Evolutionary conservation across 2,329 filamentous ascomycete genomes (phyloP), one percentile per base, ranked within the genome.

Genomic region (Cyclaneusma minus): DNA sequence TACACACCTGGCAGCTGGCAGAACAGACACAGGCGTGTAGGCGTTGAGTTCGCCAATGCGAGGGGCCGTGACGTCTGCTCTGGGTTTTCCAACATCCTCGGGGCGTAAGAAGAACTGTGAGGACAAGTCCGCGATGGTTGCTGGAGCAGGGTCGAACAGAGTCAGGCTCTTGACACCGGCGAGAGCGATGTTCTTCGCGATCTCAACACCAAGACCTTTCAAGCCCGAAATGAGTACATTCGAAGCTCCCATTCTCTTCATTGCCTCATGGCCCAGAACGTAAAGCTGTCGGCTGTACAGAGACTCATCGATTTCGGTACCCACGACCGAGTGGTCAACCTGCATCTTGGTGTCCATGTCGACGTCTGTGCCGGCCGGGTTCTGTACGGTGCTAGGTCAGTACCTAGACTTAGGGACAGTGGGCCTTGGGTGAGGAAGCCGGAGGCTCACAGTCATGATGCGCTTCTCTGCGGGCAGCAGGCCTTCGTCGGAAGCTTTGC

Each of bases 241-340:
- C 29, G 89, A 95, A 35, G 84, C 81, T 46, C 85, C 72, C 89
- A 98, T 98, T 46, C 89, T 84, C 66, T 92, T 95, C 89, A 98
- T 98, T 39, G 89, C 89, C 54, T 76, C 71, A 44, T 77, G 71
- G 36, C 71, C 71, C 27, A 76, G 52, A 33, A 77, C 73, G 47
- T 78, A 78, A 41, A 79, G 72, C 55, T 79, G 73, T 48, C 73
- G 65, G 49, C 72, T 78, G 60, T 79, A 79, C 41, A 79, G 68
- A 29, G 71, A 73, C 50, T 79, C 73, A 42, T 79, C 73, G 58
- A 79, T 79, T 36, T 75, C 70, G 47, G 53, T 53, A 38, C 60
- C 64, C 20, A 61, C 50, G 29, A 61, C 59, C 18, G 68, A 64
- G 36, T 68, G 60, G 51, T 75, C 70, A 39, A 75, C 67, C 56